These are phyloP conservation scores for Peronosclerospora sorghi DNA, from an alignment of 352 stramenopile species.

Conservation along the genomic window DNA sequence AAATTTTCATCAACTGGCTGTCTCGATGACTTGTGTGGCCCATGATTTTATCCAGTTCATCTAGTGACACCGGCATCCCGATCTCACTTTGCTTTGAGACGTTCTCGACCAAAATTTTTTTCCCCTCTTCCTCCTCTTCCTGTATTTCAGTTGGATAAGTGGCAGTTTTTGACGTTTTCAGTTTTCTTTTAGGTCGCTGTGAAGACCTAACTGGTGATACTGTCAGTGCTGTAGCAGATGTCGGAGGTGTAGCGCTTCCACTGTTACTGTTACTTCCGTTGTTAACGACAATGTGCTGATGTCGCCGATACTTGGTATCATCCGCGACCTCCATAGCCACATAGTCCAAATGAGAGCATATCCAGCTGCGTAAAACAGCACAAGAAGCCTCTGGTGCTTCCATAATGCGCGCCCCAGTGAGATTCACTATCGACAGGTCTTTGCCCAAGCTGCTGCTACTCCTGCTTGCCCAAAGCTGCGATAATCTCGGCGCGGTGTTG, in stretches of 20 bases:
- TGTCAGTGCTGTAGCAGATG: conserved; percentile 14
- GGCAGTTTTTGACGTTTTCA: conserved; percentile 42
- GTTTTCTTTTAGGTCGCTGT: conserved; percentile 26
- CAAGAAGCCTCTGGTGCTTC: conserved; percentile 33
- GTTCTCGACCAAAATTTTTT: conserved; percentile 7
- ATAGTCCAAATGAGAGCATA: conserved; percentile 32
- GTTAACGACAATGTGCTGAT: conserved; percentile 24
- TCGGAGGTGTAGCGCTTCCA: conserved; percentile 14
- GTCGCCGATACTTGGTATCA: conserved; percentile 41
- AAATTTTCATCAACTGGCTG: conserved; percentile 62
- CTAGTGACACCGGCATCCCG: conserved; percentile 22
- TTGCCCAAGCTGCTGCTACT: conserved; percentile 23
- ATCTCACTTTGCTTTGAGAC: conserved; percentile 8
- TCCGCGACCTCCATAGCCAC: conserved; percentile 37
- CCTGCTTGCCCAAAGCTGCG: conserved; percentile 40
- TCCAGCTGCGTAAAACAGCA: conserved; percentile 41
- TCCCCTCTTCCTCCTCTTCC: conserved; percentile 23
- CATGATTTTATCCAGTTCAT: conserved; percentile 52
- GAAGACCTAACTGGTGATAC: conserved; percentile 11
- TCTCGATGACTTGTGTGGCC: conserved; percentile 48
- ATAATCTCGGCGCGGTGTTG: conserved; percentile 51
- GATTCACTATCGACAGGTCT: conserved; percentile 29
- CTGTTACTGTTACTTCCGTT: conserved; percentile 19
- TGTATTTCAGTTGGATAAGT: conserved; percentile 20
- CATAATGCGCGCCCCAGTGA: conserved; percentile 24